A percentile compares a stretch with the other conserved stretches of the same genome.
phyloP scores from a whole-genome alignment of 768 basidiomycete species.

The Paxillus ammoniavirescens region DNA sequence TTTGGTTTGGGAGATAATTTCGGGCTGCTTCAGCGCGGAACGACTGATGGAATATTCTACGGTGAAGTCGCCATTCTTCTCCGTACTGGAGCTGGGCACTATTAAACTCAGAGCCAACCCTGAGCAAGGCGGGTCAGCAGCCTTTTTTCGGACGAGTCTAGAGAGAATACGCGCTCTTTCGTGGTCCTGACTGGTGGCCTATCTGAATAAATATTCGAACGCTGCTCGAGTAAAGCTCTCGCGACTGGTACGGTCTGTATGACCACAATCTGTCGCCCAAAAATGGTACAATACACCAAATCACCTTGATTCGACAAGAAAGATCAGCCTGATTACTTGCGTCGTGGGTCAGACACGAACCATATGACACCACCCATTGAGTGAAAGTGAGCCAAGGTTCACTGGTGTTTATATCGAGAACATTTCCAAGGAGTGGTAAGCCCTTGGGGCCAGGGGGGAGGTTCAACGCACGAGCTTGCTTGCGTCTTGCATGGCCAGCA shows the following conservation, averaged over 20 bases:
- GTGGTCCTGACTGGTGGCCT: constrained; percentile 31
- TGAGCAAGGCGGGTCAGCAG: constrained; percentile 8
- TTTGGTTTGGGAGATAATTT: constrained; percentile 23
- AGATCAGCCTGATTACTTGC: not conserved
- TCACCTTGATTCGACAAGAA: constrained; percentile 23
- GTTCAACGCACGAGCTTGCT: not conserved
- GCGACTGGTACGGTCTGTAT: constrained; percentile 32
- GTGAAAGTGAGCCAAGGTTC: constrained; percentile 35
- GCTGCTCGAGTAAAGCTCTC: constrained; percentile 35
- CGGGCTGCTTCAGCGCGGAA: constrained; percentile 27
- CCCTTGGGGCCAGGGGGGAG: constrained; percentile 32
- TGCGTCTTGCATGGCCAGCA: constrained; percentile 12
- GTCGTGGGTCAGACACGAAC: constrained; percentile 10
- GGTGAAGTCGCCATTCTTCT: constrained; percentile 31
- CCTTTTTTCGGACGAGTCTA: not conserved
- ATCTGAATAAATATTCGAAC: constrained; percentile 37
- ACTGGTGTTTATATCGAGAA: constrained; percentile 22
- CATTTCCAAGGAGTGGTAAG: constrained; percentile 29
- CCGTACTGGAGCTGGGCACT: constrained; percentile 30
- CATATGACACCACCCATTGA: constrained; percentile 26
- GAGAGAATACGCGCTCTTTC: constrained; percentile 20
- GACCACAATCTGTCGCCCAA: constrained; percentile 34
- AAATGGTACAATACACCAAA: constrained; percentile 28
- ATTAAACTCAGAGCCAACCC: constrained; percentile 31
- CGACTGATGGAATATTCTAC: constrained; percentile 32